Percentiles rank a stretch among this genome's conserved stretches.
Conservation (phyloP, 2,329 filamentous ascomycete species). For the Venturia nashicola region DNA sequence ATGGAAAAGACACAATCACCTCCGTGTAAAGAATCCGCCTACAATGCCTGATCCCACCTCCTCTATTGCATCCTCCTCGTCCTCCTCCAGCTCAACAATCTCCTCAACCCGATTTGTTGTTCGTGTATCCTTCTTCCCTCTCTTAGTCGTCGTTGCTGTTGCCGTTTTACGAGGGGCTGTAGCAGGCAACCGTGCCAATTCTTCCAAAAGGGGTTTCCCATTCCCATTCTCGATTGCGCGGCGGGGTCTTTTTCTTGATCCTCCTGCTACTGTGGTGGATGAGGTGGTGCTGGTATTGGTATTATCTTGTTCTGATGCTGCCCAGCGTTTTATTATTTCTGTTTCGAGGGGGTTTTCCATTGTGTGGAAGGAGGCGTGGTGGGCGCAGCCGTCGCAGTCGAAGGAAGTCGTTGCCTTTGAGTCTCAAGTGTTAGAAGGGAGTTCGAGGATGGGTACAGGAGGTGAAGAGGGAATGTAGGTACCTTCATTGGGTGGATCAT, state of each 20-base stretch:
- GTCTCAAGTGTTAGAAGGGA: conserved; percentile 10
- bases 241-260: background rate
- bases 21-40: background rate
- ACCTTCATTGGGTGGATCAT: conserved; percentile 46
- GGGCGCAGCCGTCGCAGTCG: conserved; percentile 43
- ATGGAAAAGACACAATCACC: background rate
- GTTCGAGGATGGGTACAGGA: background rate
- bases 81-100: background rate
- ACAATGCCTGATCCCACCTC: background rate
- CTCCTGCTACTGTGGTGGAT: background rate
- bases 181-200: background rate
- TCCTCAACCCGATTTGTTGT: background rate
- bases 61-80: background rate
- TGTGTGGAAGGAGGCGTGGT: conserved; percentile 42
- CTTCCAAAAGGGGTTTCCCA: background rate
- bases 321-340: conserved; percentile 33
- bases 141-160: background rate
- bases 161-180: background rate
- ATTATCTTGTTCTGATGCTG: conserved; percentile 13
- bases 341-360: conserved; percentile 40
- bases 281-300: background rate
- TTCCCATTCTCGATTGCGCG: conserved; percentile 5
- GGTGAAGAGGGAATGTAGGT: background rate
- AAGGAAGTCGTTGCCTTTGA: conserved; percentile 34
- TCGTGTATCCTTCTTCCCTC: background rate